phyloP scores from a whole-genome alignment of 1,139 yeast genomes.

The Meyerozyma sp. region DNA sequence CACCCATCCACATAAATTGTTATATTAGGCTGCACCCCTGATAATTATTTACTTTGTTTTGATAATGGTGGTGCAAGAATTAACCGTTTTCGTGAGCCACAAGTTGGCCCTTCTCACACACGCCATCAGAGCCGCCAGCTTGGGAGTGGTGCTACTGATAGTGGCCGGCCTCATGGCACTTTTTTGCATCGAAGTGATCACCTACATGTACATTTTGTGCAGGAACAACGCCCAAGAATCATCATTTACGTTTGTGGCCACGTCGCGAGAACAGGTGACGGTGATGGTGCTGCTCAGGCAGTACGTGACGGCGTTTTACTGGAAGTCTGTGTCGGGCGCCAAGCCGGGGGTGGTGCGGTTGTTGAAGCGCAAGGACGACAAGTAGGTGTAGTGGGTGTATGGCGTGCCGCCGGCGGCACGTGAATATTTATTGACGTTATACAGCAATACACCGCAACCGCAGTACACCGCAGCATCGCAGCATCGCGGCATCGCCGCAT shows the following conservation, averaged over 20 bases:
- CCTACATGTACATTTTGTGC: background rate
- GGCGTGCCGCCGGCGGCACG: background rate
- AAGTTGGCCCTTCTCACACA: background rate
- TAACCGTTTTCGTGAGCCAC: background rate
- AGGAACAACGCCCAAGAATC: background rate
- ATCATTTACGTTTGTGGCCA: background rate
- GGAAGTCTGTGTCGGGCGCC: background rate
- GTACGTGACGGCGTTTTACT: background rate
- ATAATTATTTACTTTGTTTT: background rate
- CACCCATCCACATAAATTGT: background rate
- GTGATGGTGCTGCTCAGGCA: background rate
- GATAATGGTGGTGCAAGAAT: background rate
- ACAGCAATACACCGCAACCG: too few species aligned
- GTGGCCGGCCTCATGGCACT: background rate
- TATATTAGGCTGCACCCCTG: background rate
- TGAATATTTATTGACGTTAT: too few species aligned
- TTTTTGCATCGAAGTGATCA: background rate
- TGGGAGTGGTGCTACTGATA: background rate
- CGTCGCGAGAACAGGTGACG: background rate
- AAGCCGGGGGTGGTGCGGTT: background rate
- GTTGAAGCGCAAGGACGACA: conserved; percentile 1
- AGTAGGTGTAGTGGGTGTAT: background rate
- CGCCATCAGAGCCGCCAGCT: background rate
- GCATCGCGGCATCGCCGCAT: too few species aligned
- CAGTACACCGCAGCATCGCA: too few species aligned